Evolutionary conservation across 2,329 filamentous ascomycete species (phyloP), one percentile per base, ranked within the genome.

Genomic region (Beauveria caledonica): DNA sequence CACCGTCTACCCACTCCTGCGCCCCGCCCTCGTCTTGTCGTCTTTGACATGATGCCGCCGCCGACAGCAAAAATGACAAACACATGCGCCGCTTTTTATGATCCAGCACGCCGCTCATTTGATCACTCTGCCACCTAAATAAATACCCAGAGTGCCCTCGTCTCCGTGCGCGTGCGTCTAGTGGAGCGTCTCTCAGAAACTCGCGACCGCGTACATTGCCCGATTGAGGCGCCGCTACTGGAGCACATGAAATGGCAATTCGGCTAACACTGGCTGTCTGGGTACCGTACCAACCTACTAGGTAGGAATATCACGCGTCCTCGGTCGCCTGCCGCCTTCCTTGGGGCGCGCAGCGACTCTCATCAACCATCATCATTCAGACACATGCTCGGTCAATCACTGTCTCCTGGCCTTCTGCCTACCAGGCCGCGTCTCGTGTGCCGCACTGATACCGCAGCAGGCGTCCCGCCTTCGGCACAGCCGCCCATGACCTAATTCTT

Each of bases 151-250:
- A 39, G 9, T 23, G 55, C 33, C 46, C 46, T 44, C 17, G 29
- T 36, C 44, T 21, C 54, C 54, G 55, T 58, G 55, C 55, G 55
- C 21, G 46, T 58, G 55, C 55, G 46, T 58, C 55, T 58, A 58
- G 55, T 58, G 45, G 55, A 58, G 45, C 44, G 54, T 48, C 54
- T 49, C 27, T 21, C 39, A 40, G 25, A 25, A 39, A 15, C 23
- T 39, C 8, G 46, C 44, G 45, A 27, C 23, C 55, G 33, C 54
- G 54, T 49, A 11, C 54, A 57, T 49, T 57, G 54, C 55, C 46
- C 23, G 46, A 58, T 44, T 17, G 55, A 58, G 45, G 23, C 55
- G 55, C 55, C 45, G 23, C 49, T 21, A 29, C 17, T 21, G 25
- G 48, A n/a, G 25, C 52, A 19, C 21, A 17, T 48, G 25, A 17